Evolutionary conservation across 345 rosid genomes (phyloP), one percentile per base, ranked within the genome.

Genomic region (Mallotus nudiflorus): DNA sequence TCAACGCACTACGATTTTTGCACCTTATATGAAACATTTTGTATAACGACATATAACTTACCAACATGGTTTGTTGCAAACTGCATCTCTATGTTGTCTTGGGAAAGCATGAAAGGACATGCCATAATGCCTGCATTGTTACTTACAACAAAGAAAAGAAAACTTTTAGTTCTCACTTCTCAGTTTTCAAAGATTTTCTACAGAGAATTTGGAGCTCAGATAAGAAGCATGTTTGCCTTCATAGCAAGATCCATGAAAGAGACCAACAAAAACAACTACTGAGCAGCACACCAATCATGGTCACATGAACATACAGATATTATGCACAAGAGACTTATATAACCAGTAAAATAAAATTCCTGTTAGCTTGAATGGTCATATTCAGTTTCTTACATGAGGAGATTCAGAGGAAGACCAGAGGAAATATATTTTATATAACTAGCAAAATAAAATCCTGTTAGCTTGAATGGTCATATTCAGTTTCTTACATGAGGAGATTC

Each of bases 401-500:
- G 62, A 77, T 81, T 78, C 67, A 84, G 66, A 6, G 81, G 83
- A 53, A 76, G 85, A 49, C 72, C 72, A 0, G 68, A 71, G 40
- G 83, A 65, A 18, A 28, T 74, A 68, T 58, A 81, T 6, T 76
- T n/a, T n/a, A n/a, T n/a, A n/a, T n/a, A n/a, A n/a, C n/a, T n/a
- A n/a, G n/a, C n/a, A 58, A 18, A 25, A 45, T 2, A 58, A 18
- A 8, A 2, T 1, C 12, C 60, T 19, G 39, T 19, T 22, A 46
- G 25, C 60, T 15, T 14, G 25, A 50, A 3, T 4, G 24, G 10
- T 20, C 55, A 8, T 24, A 0, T 18, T 33, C 12, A 65, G 40
- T 44, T 65, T 57, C 83, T 77, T 71, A 81, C 82, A 81, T 73
- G n/a, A 83, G 81, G 54, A 84, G 62, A 77, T 81, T 78, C 67